Percentiles rank a stretch among this genome's conserved stretches.
These are phyloP conservation scores for Platanus orientalis DNA, from an alignment of 164 flowering plant genomes.

Conservation along the genomic window DNA sequence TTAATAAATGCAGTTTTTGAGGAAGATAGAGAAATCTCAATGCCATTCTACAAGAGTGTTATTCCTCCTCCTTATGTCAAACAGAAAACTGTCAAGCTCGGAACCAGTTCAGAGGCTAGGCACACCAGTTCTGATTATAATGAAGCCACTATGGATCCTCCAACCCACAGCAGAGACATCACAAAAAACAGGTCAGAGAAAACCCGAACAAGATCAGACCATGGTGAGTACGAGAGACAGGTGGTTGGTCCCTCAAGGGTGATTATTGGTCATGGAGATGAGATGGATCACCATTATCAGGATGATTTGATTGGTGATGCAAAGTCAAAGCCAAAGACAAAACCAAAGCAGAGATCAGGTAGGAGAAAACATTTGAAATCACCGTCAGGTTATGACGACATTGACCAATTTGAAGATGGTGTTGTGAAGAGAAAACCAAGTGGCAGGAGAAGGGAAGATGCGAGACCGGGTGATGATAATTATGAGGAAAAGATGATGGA, in stretches of 20 bases:
- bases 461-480: conserved; percentile 52
- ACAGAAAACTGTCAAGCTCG: conserved; percentile 30
- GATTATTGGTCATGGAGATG: conserved; percentile 18
- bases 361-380: conserved; percentile 57
- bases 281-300: conserved; percentile 16
- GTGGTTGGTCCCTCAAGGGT: conserved; percentile 19
- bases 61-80: conserved; percentile 37
- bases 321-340: conserved; percentile 45
- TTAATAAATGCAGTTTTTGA: conserved; percentile 20
- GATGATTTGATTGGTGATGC: conserved; percentile 24
- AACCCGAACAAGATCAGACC: conserved; percentile 11
- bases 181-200: conserved; percentile 18
- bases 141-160: conserved; percentile 19
- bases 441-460: conserved; percentile 49
- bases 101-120: conserved; percentile 8
- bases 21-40: conserved; percentile 25
- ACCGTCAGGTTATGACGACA: conserved; percentile 25
- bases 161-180: conserved; percentile 8
- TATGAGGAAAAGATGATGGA: conserved; percentile 72
- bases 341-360: too few species aligned
- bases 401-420: conserved; percentile 22
- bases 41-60: conserved; percentile 22
- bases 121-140: conserved; percentile 14
- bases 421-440: conserved; percentile 31
- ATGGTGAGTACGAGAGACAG: conserved; percentile 17